Evolutionary conservation across 768 basidiomycete species (phyloP), one percentile per base, ranked within the genome.

Genomic region (Rhodotorula diobovata): DNA sequence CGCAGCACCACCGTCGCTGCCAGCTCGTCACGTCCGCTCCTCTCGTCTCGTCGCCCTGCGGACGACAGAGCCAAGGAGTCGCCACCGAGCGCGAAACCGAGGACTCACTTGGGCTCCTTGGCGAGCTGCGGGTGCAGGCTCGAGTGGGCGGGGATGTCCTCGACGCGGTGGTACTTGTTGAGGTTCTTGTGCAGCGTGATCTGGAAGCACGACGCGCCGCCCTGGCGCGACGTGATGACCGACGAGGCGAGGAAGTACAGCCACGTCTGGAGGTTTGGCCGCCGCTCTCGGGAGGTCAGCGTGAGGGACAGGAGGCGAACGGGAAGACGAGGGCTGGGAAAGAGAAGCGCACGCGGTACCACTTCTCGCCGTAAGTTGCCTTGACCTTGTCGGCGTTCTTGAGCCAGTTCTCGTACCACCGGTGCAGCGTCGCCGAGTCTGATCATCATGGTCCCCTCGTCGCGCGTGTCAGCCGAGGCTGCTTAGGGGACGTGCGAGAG

Each of bases 321-420:
- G 11, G 15, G 54, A 21, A 55, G 39, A 12, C 43, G 62, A 37
- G 32, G 16, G 65, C 11, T 5, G 14, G 39, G 37, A 23, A 18
- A 23, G 2, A 23, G 30, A 32, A 50, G 54, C 68, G 50, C n/a
- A 70, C 68, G 76, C 95, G 86, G 84, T 89, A 98, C 92, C 91
- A 93, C 72, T 83, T 85, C 43, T 94, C 91, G 63, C 95, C 95
- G 79, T 99, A 99, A 81, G 88, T 89, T 66, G 83, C 91, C 50
- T 90, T 73, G 61, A 96, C 88, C 81, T 90, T 89, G 56, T 93
- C 93, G 83, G 89, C 89, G 85, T 99, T 97, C 68, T 84, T 83
- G 54, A 95, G 81, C 96, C 96, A 99, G 86, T 97, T 98, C 80
- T 90, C 87, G 85, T 97, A 97, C 95, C 95, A 98, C 68, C 86